Evolutionary conservation across 257 asterid genomes (phyloP).

Genomic region (Plantago ovata): DNA sequence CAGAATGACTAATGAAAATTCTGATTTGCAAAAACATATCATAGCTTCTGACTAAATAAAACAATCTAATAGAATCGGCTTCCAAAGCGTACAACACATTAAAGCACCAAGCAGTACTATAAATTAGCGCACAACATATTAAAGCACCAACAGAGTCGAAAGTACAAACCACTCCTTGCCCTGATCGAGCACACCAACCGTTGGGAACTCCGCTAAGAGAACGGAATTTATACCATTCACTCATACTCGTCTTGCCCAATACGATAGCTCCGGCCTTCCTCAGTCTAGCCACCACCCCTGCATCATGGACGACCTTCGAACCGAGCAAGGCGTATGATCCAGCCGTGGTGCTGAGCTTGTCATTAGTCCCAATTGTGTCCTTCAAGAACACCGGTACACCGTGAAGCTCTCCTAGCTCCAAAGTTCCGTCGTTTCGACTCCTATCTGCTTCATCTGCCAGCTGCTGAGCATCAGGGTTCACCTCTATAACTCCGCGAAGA

Average conservation of each 20-base stretch:
- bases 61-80: too few species aligned
- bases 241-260: conserved; percentile 63
- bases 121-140: too few species aligned
- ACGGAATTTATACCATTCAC: conserved; percentile 60
- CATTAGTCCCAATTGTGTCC: conserved; percentile 54
- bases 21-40: too few species aligned
- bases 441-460: conserved; percentile 50
- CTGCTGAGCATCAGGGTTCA: conserved; percentile 53
- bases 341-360: conserved; percentile 60
- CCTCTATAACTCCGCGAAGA: conserved; percentile 54
- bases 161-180: conserved; percentile 50
- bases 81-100: too few species aligned
- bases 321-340: conserved; percentile 72
- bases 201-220: conserved; percentile 31
- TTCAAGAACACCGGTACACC: conserved; percentile 75
- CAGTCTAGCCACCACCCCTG: conserved; percentile 57
- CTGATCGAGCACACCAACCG: conserved; percentile 78
- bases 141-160: background rate
- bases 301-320: conserved; percentile 49
- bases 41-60: too few species aligned
- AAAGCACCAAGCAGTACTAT: too few species aligned
- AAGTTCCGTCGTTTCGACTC: background rate
- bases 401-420: conserved; percentile 27
- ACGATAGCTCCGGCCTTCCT: conserved; percentile 57
- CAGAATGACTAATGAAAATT: too few species aligned